Evolutionary conservation across 2,329 filamentous ascomycete species (phyloP).

Genomic region (Coleophoma crateriformis): DNA sequence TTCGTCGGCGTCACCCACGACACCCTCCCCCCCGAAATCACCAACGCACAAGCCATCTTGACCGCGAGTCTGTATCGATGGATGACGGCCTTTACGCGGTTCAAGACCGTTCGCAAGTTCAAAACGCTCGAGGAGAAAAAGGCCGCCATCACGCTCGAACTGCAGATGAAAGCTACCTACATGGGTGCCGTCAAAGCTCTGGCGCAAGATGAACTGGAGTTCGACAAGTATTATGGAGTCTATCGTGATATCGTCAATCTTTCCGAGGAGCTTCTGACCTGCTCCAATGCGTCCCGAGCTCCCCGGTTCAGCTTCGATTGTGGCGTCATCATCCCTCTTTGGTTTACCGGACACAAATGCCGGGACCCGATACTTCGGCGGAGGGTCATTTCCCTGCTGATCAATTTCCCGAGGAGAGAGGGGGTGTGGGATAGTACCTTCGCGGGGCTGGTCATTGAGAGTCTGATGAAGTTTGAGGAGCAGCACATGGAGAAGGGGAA

Average conservation of each 20-base stretch:
- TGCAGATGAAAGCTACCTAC: slow-evolving; percentile 8
- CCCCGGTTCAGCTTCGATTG: slow-evolving; percentile 50
- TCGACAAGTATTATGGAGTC: slow-evolving; percentile 4
- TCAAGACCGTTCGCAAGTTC: not conserved
- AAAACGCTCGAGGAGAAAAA: slow-evolving; percentile 3
- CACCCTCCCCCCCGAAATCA: slow-evolving; percentile 2
- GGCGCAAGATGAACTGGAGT: slow-evolving; percentile 6
- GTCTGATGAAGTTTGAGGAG: slow-evolving; percentile 7
- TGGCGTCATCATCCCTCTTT: slow-evolving; percentile 58
- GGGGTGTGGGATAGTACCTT: slow-evolving; percentile 53
- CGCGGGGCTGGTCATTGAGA: slow-evolving; percentile 5
- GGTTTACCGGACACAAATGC: slow-evolving; percentile 58
- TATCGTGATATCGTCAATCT: slow-evolving; percentile 6
- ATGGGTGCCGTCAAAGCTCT: slow-evolving; percentile 3
- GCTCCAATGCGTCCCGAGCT: slow-evolving; percentile 1
- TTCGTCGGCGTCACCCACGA: not conserved
- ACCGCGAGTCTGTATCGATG: slow-evolving; percentile 4
- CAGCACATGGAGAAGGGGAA: slow-evolving; percentile 5
- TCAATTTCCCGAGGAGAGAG: slow-evolving; percentile 54
- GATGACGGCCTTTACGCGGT: slow-evolving; percentile 4
- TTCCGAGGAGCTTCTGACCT: slow-evolving; percentile 5
- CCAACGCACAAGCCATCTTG: slow-evolving; percentile 3
- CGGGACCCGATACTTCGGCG: slow-evolving; percentile 49
- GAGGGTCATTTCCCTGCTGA: slow-evolving; percentile 55
- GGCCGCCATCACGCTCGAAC: slow-evolving; percentile 4